phyloP scores from a whole-genome alignment of 768 basidiomycete genomes.

The Sporobolomyces pararoseus region DNA sequence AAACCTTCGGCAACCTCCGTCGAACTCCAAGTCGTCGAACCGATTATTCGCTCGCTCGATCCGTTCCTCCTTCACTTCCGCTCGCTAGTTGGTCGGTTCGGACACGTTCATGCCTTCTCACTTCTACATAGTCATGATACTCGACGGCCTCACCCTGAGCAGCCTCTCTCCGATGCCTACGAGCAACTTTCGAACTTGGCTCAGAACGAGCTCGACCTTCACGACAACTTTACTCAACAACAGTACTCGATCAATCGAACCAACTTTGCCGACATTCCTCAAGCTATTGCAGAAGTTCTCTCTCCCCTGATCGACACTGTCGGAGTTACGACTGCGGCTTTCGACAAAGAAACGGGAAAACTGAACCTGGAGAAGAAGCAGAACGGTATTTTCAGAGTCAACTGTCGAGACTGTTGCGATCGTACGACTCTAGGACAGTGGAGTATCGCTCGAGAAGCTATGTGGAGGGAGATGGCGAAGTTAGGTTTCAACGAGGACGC shows the following conservation, averaged over 20 bases:
- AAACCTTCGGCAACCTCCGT: neutral
- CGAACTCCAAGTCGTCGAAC: constrained; percentile 6
- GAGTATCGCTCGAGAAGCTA: constrained; percentile 34
- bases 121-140: constrained; percentile 9
- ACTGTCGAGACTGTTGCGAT: constrained; percentile 94
- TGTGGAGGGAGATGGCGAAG: neutral
- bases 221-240: constrained; percentile 60
- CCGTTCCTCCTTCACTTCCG: constrained; percentile 20
- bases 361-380: constrained; percentile 68
- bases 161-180: constrained; percentile 18
- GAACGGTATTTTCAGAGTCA: constrained; percentile 79
- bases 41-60: neutral
- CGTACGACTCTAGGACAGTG: constrained; percentile 92
- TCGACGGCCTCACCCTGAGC: neutral
- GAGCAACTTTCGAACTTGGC: constrained; percentile 83
- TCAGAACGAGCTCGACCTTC: constrained; percentile 62
- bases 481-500: neutral
- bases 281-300: constrained; percentile 77
- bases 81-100: neutral
- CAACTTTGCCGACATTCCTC: constrained; percentile 1
- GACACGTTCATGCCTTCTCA: neutral
- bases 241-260: constrained; percentile 7
- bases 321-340: neutral
- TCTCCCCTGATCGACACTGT: constrained; percentile 50
- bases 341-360: constrained; percentile 1